Evolutionary conservation across 805 yeast genomes (phyloP), one percentile per base, ranked within the genome.

Genomic region (Yamadazyma laniorum): DNA sequence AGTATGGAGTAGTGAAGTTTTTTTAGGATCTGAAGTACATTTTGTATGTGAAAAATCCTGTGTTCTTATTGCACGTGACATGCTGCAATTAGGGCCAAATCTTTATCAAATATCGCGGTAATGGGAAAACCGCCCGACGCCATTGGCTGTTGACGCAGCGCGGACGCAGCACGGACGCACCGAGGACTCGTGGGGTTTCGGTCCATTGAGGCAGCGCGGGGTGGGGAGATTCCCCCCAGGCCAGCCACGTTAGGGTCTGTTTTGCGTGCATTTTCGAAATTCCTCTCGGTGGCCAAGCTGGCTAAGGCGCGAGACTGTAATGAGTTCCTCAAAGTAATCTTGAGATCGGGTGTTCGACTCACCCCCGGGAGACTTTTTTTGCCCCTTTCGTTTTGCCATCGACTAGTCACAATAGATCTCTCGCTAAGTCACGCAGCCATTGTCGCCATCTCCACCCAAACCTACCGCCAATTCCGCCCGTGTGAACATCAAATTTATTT

Each of bases 331-430:
- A 49, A 42, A 55, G 67, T 49, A 48, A 61, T 61, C 67, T 61
- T 61, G 67, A 61, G 66, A 61, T 62, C 67, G 67, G 66, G 67
- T 59, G 67, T 62, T 61, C 67, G 67, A 62, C 64, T 62, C 67
- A 59, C 67, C 66, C 67, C 67, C 66, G 58, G 66, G 66, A 60
- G 67, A 62, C 30, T 47, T 47, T 44, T 42, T 47, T 42, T 22
- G 18, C 31, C 18, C 12, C 31, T 15, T 17, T 22, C 23, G 23
- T 9, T 21, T 9, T 21, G 23, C 23, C 23, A 21, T 9, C n/a
- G n/a, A n/a, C n/a, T n/a, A n/a, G n/a, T n/a, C n/a, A n/a, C n/a
- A n/a, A n/a, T n/a, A n/a, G n/a, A n/a, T n/a, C n/a, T n/a, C n/a
- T n/a, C n/a, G n/a, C n/a, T n/a, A n/a, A n/a, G n/a, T n/a, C n/a